Evolutionary conservation across 164 flowering plant genomes (phyloP), one percentile per base, ranked within the genome.

Genomic region (Berberis thunbergii): DNA sequence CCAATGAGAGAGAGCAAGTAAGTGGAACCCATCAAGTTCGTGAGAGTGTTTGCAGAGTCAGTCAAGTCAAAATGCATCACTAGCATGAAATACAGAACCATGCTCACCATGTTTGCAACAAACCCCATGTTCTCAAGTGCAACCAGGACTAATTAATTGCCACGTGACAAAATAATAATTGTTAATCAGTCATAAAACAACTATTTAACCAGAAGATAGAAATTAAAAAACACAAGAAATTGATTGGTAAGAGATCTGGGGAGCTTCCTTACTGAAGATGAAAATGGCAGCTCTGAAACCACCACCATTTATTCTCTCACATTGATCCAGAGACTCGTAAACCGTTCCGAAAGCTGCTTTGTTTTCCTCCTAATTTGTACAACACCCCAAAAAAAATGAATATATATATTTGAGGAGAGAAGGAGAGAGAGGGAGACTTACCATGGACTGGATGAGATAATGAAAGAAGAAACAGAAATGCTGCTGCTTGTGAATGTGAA

Each of bases 1-100:
- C 88, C 88, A 2, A 81, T 4, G 10, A 82, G 57, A 13, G 84
- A 71, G 44, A 84, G 80, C 77, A 84, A 63, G 79, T 77, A 84
- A 59, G 82, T 75, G 42, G 84, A 49, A 3, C 91, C 91, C 77
- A 84, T 62, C 60, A 84, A 76, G 79, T 79, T 84, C 7, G 88
- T 84, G 4, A 81, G 71, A 26, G 88, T 81, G 57, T 75, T 84
- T 39, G 86, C 79, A n/a, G 88, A 67, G 4, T 55, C 63, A 2
- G 81, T 59, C 3, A 72, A 1, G 54, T 77, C 69, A 13, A 86
- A 84, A 63, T 67, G 64, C 83, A 86, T 75, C 44, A 75, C 78
- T 6, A 11, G 4, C n/a, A 40, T 11, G 70, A 82, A 84, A 62
- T 86, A 84, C 1, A 79, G 55, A 9, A 77, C 77, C 77, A 84